Base-by-base conservation (phyloP, 306 rosid species). In the Comarum palustre region DNA sequence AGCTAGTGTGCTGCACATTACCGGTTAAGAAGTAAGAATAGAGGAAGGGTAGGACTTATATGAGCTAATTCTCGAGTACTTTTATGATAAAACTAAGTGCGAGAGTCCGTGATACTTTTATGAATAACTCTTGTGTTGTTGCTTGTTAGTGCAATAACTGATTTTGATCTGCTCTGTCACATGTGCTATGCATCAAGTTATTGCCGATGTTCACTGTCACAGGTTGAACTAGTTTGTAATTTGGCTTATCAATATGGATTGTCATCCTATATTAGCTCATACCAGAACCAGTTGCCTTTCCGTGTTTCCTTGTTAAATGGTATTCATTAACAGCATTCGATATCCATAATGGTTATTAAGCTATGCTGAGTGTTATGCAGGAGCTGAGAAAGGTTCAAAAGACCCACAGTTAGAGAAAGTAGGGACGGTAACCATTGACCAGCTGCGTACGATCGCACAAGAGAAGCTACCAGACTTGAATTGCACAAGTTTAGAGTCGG, bases 381-480 rank as follows among this genome's bases (percentile, higher is more conserved):
- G 99, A 73, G 93, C 77, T 69, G 99, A 94, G 66, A 94, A 94
- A 82, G 99, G 99, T 81, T 89, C 99, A 17, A 90, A 91, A 78
- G 92, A 91, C 71, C 99, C 99, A 17, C 55, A 88, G 85, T 2
- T 16, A 52, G 82, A 87, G 80, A 94, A 85, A 72, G 96, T 94
- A 54, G 99, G 97, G 71, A 91, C 88, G 86, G 41, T 94, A 45
- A 94, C 96, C 38, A 87, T 94, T 17, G 97, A 94, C 43, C 97
- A 94, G 66, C 66, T 94, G 86, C 89, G 90, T 11, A 24, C 90
- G 47, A 90, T 94, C 62, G 99, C 97, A n/a, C 34, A 83, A 24
- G 97, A 94, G 73, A 94, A 94, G 96, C 77, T 94, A 31, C 99
- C 97, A 3, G 99, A 94, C 82, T 86, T 94, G 84, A 94, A 91